Evolutionary conservation across 345 rosid species (phyloP).

Genomic region (Boechera divaricarpa): DNA sequence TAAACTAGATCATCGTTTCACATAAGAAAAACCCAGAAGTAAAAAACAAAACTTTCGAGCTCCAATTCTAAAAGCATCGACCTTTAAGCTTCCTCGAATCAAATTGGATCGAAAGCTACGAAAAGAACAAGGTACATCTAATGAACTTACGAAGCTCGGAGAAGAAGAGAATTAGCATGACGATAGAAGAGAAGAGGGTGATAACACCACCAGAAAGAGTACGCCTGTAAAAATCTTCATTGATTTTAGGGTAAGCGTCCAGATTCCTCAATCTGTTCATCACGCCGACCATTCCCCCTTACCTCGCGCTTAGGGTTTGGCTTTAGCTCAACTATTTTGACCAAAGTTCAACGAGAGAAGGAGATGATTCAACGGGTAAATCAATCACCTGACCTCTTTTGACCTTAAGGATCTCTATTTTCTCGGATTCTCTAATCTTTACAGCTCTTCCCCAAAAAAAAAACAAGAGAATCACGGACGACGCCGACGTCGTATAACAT

Average conservation of each 20-base stretch:
- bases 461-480: conserved; percentile 23
- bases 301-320: conserved; percentile 19
- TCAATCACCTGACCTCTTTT: conserved; percentile 25
- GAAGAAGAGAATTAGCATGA: conserved; percentile 72
- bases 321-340: conserved; percentile 15
- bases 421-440: conserved; percentile 28
- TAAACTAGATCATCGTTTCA: not conserved
- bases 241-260: conserved; percentile 90
- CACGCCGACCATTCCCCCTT: conserved; percentile 50
- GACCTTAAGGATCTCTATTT: conserved; percentile 36
- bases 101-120: not conserved
- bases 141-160: conserved; percentile 64
- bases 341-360: conserved; percentile 37
- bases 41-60: conserved; percentile 14
- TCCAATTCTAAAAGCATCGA: conserved; percentile 12
- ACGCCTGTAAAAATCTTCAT: conserved; percentile 88
- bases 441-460: not conserved
- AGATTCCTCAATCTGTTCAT: conserved; percentile 63
- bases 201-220: conserved; percentile 87
- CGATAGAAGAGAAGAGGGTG: conserved; percentile 68
- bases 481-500: not conserved
- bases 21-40: not conserved
- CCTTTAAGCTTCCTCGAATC: not conserved
- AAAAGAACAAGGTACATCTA: not conserved
- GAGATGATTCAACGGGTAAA: conserved; percentile 42